These are phyloP conservation scores for Arctium lappa DNA, from an alignment of 129 eudicot species.

Conservation along the genomic window DNA sequence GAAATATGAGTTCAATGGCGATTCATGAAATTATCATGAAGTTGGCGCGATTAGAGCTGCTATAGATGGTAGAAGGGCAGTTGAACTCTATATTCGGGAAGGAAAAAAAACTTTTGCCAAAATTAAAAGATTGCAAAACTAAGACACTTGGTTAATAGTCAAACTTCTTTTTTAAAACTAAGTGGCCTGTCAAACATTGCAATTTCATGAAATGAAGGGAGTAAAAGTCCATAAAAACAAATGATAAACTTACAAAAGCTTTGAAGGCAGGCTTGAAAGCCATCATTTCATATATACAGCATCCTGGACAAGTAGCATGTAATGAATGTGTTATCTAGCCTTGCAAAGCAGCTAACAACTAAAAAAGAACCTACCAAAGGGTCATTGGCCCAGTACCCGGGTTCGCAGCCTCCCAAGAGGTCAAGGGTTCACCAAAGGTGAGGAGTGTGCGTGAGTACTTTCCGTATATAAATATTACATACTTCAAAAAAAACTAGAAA, in stretches of 20 bases:
- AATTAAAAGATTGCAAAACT: neutral
- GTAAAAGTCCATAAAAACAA: neutral
- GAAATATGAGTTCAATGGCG: no score
- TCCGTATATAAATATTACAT: neutral
- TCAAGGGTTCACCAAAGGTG: neutral
- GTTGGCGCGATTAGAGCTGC: no score
- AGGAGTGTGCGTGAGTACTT: neutral
- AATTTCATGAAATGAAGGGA: neutral
- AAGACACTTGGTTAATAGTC: constrained; percentile 2
- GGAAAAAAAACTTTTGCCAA: no score
- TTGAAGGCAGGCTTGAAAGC: constrained; percentile 90
- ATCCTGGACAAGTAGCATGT: constrained; percentile 55
- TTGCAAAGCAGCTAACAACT: neutral
- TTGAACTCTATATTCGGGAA: no score
- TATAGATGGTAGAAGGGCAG: no score
- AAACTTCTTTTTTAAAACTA: neutral
- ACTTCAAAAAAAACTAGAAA: neutral
- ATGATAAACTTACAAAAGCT: constrained; percentile 80
- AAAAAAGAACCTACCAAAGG: neutral
- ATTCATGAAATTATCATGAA: neutral
- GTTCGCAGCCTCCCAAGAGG: neutral
- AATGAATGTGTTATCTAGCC: neutral
- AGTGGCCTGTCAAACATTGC: neutral
- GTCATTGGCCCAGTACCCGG: neutral
- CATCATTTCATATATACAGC: constrained; percentile 95